Base-by-base conservation (phyloP, 1,284 basidiomycete genomes). In the Golubevia sp. region DNA sequence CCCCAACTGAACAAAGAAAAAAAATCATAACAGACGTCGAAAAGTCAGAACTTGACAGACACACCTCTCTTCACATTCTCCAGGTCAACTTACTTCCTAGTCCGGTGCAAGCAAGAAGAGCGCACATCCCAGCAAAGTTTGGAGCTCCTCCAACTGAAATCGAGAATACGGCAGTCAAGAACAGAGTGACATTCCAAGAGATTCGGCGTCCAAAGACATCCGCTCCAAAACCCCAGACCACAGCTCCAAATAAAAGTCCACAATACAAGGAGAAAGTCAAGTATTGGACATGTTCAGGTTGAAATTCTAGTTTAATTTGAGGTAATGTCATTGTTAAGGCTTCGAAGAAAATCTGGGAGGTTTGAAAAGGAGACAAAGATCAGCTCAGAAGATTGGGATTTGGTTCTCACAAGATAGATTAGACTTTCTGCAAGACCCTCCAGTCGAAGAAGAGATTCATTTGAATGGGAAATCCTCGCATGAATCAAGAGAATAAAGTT, bases 181-280 rank as follows among this genome's bases (percentile, higher is more conserved):
- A 87, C 23, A 90, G 84, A 0, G 89, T 90, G 11, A 86, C 86
- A 70, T 90, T 86, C 85, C 89, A 90, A 2, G 88, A 88, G 7
- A 88, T 73, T 51, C 85, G 85, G 23, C 89, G 86, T 2, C 85
- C 85, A 38, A 85, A 77, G 20, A 86, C 71, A 58, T 86, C 85
- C 0, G 82, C 77, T 34, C 78, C 76, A 57, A 79, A 67, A 0
- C 85, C 85, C 88, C 88, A 90, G 48, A 85, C 85, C 1, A 85
- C 85, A 11, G 89, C 88, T 26, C 89, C 89, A 13, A 88, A 70
- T 24, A 90, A 86, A 25, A 90, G 82, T 21, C 90, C 89, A 13
- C 85, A 85, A 74, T 88, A 90, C 6, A 89, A 85, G 0, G 88
- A 86, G 13, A 90, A 84, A 4, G 79, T 80, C 3, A 71, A 69